phyloP scores from a whole-genome alignment of 208 protist species.

The Leishmania guyanensis region DNA sequence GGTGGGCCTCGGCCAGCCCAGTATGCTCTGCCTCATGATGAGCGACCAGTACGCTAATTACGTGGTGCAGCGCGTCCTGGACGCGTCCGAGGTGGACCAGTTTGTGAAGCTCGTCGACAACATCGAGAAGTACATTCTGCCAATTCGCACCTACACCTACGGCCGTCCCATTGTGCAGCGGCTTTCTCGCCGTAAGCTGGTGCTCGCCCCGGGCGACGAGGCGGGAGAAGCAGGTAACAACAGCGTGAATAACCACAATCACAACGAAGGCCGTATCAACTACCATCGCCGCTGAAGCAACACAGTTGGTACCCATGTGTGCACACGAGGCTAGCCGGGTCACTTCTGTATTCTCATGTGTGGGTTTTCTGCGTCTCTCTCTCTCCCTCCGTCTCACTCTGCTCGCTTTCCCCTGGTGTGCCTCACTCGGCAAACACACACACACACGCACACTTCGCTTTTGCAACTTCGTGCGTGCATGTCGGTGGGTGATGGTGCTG shows the following conservation, averaged over 20 bases:
- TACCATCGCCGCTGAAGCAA: conserved; percentile 19
- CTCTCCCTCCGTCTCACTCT: background rate
- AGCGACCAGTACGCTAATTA: conserved; percentile 98
- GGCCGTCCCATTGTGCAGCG: conserved; percentile 96
- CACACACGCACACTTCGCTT: background rate
- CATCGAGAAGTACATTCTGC: conserved; percentile 88
- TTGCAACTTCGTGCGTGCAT: background rate
- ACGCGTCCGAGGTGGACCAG: conserved; percentile 86
- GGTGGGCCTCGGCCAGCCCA: conserved; percentile 51
- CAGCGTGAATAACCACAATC: conserved; percentile 11
- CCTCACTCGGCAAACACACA: background rate
- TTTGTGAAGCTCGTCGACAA: conserved; percentile 81
- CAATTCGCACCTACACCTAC: conserved; percentile 95
- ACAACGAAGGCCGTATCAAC: conserved; percentile 14
- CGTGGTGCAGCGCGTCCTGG: conserved; percentile 97
- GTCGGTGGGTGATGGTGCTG: background rate
- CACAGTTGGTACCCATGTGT: background rate
- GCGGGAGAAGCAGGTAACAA: conserved; percentile 17
- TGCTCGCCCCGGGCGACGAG: conserved; percentile 60
- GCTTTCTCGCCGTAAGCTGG: conserved; percentile 79
- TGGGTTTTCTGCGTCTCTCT: background rate
- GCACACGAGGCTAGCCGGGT: background rate
- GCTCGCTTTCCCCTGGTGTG: background rate
- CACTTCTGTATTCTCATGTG: background rate
- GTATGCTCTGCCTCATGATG: conserved; percentile 93